Evolutionary conservation across 345 rosid species (phyloP).

Genomic region (Moricandia arvensis): DNA sequence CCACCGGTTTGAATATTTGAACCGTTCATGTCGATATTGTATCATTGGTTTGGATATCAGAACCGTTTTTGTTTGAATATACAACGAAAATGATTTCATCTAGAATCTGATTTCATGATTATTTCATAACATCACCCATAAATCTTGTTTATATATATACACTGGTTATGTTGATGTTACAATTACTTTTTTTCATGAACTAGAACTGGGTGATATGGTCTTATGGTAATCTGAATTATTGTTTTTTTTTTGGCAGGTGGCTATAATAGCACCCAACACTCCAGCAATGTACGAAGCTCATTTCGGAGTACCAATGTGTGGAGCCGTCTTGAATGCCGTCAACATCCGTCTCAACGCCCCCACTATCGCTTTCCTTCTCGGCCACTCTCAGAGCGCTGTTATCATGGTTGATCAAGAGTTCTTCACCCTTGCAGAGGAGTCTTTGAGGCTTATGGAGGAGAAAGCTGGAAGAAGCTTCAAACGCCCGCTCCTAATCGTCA

Average conservation of each 20-base stretch:
- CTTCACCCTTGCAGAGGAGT: conserved; percentile 66
- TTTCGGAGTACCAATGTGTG: conserved; percentile 91
- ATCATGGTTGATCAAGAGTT: conserved; percentile 89
- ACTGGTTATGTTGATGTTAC: background rate
- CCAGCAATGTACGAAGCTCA: conserved; percentile 89
- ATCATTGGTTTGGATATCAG: no score
- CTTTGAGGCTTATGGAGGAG: conserved; percentile 61
- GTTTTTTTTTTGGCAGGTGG: conserved; percentile 49
- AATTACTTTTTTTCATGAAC: background rate
- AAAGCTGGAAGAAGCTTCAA: conserved; percentile 48
- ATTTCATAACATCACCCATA: no score
- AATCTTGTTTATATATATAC: no score
- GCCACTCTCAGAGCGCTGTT: conserved; percentile 62
- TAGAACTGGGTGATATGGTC: background rate
- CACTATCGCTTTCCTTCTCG: conserved; percentile 72
- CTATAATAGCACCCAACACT: conserved; percentile 77
- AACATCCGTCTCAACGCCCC: conserved; percentile 82
- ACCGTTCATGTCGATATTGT: no score
- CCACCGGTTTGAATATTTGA: no score
- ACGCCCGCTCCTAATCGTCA: conserved; percentile 64
- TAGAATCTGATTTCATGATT: no score
- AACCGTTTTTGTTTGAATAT: no score
- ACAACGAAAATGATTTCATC: no score
- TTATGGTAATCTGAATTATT: background rate
- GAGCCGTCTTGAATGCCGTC: conserved; percentile 75